phyloP scores from a whole-genome alignment of 441 rosid species.

The Pelargonium cotyledonis region DNA sequence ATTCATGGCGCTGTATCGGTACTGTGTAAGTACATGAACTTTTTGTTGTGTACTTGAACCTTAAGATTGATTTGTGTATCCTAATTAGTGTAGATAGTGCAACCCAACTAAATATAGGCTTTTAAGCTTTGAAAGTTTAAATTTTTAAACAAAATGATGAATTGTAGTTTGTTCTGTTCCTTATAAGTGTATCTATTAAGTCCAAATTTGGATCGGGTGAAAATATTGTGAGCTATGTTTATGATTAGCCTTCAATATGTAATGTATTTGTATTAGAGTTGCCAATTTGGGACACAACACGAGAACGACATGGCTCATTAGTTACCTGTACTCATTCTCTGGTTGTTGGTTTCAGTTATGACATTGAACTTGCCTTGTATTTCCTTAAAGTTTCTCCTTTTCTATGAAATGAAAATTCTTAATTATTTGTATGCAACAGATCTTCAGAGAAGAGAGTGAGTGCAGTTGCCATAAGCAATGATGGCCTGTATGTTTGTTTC shows the following conservation, averaged over 20 bases:
- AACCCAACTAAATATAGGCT: too few relatives aligned
- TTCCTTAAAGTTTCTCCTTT: background rate
- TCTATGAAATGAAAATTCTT: background rate
- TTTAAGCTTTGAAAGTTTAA: too few relatives aligned
- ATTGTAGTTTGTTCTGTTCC: too few relatives aligned
- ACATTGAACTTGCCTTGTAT: background rate
- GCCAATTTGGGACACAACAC: too few relatives aligned
- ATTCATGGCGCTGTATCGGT: constrained; percentile 56
- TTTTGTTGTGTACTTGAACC: background rate
- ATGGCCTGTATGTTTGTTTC: constrained; percentile 60
- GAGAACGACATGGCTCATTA: too few relatives aligned
- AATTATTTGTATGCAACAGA: constrained; percentile 29
- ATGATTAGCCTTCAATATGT: too few relatives aligned
- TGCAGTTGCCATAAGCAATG: constrained; percentile 64
- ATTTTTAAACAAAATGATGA: too few relatives aligned
- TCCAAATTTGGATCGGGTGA: too few relatives aligned
- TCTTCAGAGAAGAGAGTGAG: constrained; percentile 83
- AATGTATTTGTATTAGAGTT: too few relatives aligned
- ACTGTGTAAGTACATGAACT: constrained; percentile 41
- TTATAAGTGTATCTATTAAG: too few relatives aligned
- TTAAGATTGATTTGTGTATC: background rate
- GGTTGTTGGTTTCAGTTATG: background rate
- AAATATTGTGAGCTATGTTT: too few relatives aligned
- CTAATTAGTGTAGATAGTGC: background rate
- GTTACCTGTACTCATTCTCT: background rate